These are phyloP conservation scores for Leccinum ochraceum DNA, from an alignment of 768 basidiomycete genomes.

Conservation along the genomic window DNA sequence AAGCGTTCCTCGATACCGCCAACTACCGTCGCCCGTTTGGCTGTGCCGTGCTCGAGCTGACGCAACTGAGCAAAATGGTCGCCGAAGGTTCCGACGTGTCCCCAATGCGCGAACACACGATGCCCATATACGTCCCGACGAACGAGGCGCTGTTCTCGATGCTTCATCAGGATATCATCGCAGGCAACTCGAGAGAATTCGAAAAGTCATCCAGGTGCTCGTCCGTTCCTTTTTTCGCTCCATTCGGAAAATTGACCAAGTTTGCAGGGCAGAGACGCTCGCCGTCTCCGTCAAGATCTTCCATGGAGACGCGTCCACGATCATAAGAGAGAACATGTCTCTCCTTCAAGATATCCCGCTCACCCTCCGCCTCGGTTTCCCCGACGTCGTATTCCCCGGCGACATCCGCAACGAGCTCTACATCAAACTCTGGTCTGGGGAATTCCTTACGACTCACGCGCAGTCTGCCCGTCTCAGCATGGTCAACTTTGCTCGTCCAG, in stretches of 20 bases:
- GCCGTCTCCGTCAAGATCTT: conserved; percentile 86
- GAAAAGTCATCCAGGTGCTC: conserved; percentile 79
- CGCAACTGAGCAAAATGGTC: conserved; percentile 68
- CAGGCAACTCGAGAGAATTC: conserved; percentile 72
- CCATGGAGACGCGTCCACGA: conserved; percentile 73
- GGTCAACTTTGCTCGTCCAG: conserved; percentile 59
- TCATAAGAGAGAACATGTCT: conserved; percentile 83
- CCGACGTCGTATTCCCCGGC: conserved; percentile 94
- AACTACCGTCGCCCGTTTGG: conserved; percentile 89
- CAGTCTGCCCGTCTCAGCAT: conserved; percentile 58
- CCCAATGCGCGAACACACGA: conserved; percentile 70
- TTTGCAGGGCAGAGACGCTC: conserved; percentile 76
- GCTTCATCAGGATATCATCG: conserved; percentile 94
- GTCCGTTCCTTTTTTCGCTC: not conserved
- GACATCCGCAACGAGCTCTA: conserved; percentile 94
- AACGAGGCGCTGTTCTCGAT: conserved; percentile 89
- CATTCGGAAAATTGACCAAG: conserved; percentile 4
- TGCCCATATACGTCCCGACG: conserved; percentile 84
- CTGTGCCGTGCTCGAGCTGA: conserved; percentile 90
- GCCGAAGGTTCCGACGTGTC: conserved; percentile 65
- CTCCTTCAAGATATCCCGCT: conserved; percentile 79
- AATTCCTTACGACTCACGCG: conserved; percentile 63
- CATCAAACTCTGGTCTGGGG: conserved; percentile 93
- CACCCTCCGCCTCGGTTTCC: conserved; percentile 88
- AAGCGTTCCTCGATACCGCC: conserved; percentile 35